Evolutionary conservation across 2,329 filamentous ascomycete genomes (phyloP), one percentile per base, ranked within the genome.

Genomic region (Chaetomiaceae sp.): DNA sequence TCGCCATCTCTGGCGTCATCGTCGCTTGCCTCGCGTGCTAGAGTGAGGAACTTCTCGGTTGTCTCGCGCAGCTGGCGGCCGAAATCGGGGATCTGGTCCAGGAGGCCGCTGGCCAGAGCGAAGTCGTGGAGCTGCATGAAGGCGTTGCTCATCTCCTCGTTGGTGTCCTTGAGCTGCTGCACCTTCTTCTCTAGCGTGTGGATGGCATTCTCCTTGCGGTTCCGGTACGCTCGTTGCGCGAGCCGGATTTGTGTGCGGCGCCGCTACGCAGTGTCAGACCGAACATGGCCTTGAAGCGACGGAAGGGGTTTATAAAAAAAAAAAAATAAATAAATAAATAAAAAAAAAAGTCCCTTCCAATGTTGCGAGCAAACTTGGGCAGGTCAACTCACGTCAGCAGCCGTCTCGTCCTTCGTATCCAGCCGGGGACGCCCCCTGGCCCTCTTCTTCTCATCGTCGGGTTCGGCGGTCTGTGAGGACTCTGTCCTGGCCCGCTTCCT

Each of bases 221-320:
- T 83, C 15, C 91, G 83, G 65, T 95, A 95, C 1, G 89, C 89
- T 60, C 90, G 78, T 68, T 95, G 91, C 2, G 91, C 91, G 51
- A 92, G 79, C 22, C 91, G 84, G 59, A 96, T 94, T 67, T 96
- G 91, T 5, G 89, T 92, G 51, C 91, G 82, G 48, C 91, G 86
- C 57, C 89, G 85, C 87, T 71, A 53, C 36, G 37, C 22, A 37
- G 25, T 44, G 56, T 42, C 20, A 57, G 58, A 37, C 25, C 12
- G 6, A 11, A 6, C 11, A 12, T n/a, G n/a, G n/a, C n/a, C n/a
- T n/a, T n/a, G 14, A 14, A 42, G 20, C 5, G 42, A 45, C 17
- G 52, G 27, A 12, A 31, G n/a, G n/a, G n/a, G n/a, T n/a, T n/a
- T n/a, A n/a, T n/a, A n/a, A n/a, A n/a, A n/a, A n/a, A n/a, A n/a